Conservation (phyloP, 345 rosid genomes). For the Zanthoxylum bungeanum region DNA sequence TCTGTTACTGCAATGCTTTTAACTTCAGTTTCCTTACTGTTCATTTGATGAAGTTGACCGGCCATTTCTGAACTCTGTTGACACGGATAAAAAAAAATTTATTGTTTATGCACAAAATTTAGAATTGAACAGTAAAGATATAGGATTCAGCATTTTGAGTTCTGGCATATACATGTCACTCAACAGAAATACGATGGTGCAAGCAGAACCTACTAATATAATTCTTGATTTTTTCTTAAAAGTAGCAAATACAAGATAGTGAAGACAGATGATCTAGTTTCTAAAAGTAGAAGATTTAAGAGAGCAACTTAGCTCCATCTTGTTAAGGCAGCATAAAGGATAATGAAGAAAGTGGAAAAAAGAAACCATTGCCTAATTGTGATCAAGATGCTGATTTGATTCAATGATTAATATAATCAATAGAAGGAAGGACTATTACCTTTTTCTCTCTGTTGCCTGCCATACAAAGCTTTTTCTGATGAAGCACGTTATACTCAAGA, state of each 20-base stretch:
- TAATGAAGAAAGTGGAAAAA: neutral
- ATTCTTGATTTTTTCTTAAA: too few relatives aligned
- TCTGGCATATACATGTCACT: too few relatives aligned
- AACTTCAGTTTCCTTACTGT: conserved; percentile 26
- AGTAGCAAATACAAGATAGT: neutral
- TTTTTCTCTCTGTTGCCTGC: conserved; percentile 16
- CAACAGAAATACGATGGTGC: neutral
- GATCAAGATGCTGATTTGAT: neutral
- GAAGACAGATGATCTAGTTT: neutral
- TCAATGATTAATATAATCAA: neutral
- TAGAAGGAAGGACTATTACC: conserved; percentile 29
- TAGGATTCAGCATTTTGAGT: too few relatives aligned
- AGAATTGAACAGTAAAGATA: neutral
- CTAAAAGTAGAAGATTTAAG: neutral
- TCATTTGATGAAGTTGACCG: conserved; percentile 25
- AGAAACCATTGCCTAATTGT: neutral
- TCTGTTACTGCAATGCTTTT: conserved; percentile 23
- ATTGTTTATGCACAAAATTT: conserved; percentile 4
- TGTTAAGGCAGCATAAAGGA: neutral
- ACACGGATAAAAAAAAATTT: conserved; percentile 1
- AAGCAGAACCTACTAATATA: neutral
- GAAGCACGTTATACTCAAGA: conserved; percentile 47
- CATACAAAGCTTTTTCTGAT: conserved; percentile 20
- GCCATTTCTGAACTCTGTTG: conserved; percentile 24
- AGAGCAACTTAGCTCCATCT: neutral